Conservation (phyloP, 2,329 filamentous ascomycete species). For the Fusarium veterinarium region DNA sequence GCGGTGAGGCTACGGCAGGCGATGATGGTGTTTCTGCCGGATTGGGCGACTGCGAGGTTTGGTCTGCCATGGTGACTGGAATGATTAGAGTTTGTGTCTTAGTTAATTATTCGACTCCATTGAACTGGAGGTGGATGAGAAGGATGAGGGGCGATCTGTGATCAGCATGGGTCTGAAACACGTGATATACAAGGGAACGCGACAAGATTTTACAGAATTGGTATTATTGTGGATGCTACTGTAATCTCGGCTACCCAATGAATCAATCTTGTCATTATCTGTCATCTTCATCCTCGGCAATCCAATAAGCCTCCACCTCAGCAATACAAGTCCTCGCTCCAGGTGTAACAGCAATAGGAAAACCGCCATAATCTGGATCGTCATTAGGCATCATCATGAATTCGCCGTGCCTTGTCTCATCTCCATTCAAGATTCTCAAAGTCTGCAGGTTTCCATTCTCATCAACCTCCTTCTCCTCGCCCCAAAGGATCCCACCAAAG, state of each 20-base stretch:
- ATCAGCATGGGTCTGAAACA: neutral
- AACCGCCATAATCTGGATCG: slow-evolving; percentile 66
- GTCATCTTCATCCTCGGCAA: slow-evolving; percentile 45
- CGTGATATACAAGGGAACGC: neutral
- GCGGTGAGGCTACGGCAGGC: neutral
- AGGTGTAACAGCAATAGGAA: slow-evolving; percentile 66
- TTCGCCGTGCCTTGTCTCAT: slow-evolving; percentile 57
- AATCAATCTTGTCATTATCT: slow-evolving; percentile 1
- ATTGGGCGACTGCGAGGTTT: neutral
- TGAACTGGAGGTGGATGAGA: neutral
- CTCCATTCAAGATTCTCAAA: slow-evolving; percentile 52
- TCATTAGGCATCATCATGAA: slow-evolving; percentile 67
- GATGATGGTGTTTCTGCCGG: neutral
- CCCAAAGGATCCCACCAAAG: slow-evolving; percentile 53
- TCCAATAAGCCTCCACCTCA: slow-evolving; percentile 53
- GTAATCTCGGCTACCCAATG: neutral
- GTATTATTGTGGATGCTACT: neutral
- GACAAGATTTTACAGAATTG: neutral
- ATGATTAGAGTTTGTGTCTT: neutral
- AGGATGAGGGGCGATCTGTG: neutral
- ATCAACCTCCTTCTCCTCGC: slow-evolving; percentile 52
- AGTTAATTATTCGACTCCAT: neutral
- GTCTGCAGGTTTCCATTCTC: slow-evolving; percentile 49
- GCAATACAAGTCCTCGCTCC: slow-evolving; percentile 62
- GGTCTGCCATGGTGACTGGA: neutral